Percentiles rank a stretch among this genome's conserved stretches.
Conservation (phyloP, 2,329 filamentous ascomycete species). For the Cercospora sp. region DNA sequence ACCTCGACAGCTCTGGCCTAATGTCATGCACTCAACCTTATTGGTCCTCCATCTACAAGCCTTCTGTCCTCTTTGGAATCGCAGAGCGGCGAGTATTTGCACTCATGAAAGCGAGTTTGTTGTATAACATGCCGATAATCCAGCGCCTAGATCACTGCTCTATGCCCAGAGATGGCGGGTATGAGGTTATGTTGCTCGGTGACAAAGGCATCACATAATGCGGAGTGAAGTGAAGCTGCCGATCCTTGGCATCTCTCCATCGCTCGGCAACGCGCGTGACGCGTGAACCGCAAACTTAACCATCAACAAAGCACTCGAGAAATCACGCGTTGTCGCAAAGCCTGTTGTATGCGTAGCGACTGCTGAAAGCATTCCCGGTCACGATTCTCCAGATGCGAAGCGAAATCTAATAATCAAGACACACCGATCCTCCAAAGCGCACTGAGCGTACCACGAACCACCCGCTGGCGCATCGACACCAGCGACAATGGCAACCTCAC, state of each 20-base stretch:
- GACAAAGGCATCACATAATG: not conserved
- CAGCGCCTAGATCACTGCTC: not conserved
- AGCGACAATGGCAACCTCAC: slow-evolving; percentile 54
- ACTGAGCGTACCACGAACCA: not conserved
- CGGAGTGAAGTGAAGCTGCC: slow-evolving; percentile 2
- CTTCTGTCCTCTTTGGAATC: not conserved
- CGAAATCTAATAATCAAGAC: too few species aligned
- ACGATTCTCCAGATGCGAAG: not conserved
- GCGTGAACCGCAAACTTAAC: not conserved
- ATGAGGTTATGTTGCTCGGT: not conserved
- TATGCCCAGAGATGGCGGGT: not conserved
- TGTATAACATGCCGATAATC: not conserved
- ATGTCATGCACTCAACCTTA: not conserved
- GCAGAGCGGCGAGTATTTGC: not conserved
- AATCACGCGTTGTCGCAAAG: not conserved
- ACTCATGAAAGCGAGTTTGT: not conserved
- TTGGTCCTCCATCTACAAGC: not conserved
- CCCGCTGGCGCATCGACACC: slow-evolving; percentile 6
- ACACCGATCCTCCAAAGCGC: not conserved
- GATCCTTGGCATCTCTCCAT: not conserved
- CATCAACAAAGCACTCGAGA: slow-evolving; percentile 3
- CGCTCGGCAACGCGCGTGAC: slow-evolving; percentile 5
- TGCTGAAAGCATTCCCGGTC: not conserved
- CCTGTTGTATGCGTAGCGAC: not conserved
- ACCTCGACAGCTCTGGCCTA: not conserved